A percentile compares a stretch with the other conserved stretches of the same genome.
Conservation (phyloP, 2,329 filamentous ascomycete species). For the Diaporthe nobilis region DNA sequence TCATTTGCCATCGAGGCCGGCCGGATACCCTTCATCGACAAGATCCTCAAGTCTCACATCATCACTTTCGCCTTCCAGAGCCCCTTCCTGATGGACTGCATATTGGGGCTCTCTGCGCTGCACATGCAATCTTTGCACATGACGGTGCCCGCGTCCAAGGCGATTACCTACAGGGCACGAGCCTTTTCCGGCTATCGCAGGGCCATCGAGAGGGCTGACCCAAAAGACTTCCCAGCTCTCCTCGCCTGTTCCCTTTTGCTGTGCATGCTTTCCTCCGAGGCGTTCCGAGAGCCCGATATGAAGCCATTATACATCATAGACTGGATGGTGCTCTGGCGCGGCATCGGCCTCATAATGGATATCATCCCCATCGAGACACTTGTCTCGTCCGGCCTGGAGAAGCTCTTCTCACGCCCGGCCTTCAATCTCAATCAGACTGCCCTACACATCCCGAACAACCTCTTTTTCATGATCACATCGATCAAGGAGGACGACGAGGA, state of each 20-base stretch:
- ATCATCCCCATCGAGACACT: constrained; percentile 52
- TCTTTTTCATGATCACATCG: constrained; percentile 64
- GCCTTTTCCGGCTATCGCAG: constrained; percentile 66
- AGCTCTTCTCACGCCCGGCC: constrained; percentile 64
- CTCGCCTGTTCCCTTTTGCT: constrained; percentile 66
- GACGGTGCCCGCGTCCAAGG: constrained; percentile 55
- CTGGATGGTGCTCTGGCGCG: constrained; percentile 70
- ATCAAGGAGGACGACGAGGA: constrained; percentile 61
- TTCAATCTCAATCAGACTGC: constrained; percentile 61
- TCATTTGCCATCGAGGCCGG: constrained; percentile 61
- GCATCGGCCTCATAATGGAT: constrained; percentile 64
- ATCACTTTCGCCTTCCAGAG: constrained; percentile 65
- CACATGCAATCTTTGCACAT: constrained; percentile 61
- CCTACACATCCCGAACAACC: constrained; percentile 60
- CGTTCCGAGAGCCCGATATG: constrained; percentile 62
- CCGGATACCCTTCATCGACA: constrained; percentile 53
- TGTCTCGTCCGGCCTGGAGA: constrained; percentile 59
- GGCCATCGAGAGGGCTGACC: constrained; percentile 63
- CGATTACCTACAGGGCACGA: constrained; percentile 61
- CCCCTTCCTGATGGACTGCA: constrained; percentile 68
- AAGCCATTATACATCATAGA: constrained; percentile 66
- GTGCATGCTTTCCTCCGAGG: constrained; percentile 64
- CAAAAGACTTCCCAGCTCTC: constrained; percentile 63
- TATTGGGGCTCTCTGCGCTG: constrained; percentile 66
- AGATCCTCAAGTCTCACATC: constrained; percentile 61